Evolutionary conservation across 2,329 filamentous ascomycete species (phyloP).

Genomic region (Teratosphaeriaceae sp.): DNA sequence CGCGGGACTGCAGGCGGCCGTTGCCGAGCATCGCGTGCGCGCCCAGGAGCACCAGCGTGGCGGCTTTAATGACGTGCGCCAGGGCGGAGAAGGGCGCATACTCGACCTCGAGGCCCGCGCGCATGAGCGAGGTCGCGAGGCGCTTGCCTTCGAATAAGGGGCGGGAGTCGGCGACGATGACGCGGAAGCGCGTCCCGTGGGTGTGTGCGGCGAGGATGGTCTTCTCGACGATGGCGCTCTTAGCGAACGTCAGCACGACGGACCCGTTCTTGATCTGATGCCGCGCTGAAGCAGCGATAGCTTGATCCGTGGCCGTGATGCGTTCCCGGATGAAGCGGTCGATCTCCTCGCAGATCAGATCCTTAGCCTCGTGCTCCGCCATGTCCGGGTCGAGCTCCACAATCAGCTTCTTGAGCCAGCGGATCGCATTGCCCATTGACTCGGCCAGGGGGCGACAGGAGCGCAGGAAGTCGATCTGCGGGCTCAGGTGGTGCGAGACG

Average conservation of each 20-base stretch:
- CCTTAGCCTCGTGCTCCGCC: constrained; percentile 75
- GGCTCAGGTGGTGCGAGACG: constrained; percentile 81
- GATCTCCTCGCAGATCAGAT: constrained; percentile 69
- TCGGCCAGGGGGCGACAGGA: constrained; percentile 94
- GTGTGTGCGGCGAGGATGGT: constrained; percentile 67
- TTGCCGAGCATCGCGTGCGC: constrained; percentile 96
- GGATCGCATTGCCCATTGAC: constrained; percentile 93
- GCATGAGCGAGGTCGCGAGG: constrained; percentile 63
- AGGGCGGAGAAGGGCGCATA: constrained; percentile 79
- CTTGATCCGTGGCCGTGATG: constrained; percentile 76
- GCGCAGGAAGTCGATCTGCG: constrained; percentile 91
- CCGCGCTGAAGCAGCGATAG: constrained; percentile 71
- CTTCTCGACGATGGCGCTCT: constrained; percentile 78
- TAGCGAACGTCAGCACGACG: constrained; percentile 78
- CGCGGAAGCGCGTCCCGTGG: constrained; percentile 67
- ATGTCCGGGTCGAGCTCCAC: constrained; percentile 82
- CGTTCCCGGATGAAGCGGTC: constrained; percentile 87
- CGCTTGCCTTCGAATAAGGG: constrained; percentile 64
- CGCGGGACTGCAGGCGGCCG: constrained; percentile 78
- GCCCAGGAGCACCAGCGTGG: constrained; percentile 71
- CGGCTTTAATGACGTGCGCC: constrained; percentile 63
- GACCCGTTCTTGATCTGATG: constrained; percentile 72
- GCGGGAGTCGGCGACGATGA: constrained; percentile 75
- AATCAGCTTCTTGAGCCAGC: constrained; percentile 89
- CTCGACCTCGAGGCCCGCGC: constrained; percentile 65